Evolutionary conservation across 805 yeast genomes (phyloP).

Genomic region (Pichia manshurica): DNA sequence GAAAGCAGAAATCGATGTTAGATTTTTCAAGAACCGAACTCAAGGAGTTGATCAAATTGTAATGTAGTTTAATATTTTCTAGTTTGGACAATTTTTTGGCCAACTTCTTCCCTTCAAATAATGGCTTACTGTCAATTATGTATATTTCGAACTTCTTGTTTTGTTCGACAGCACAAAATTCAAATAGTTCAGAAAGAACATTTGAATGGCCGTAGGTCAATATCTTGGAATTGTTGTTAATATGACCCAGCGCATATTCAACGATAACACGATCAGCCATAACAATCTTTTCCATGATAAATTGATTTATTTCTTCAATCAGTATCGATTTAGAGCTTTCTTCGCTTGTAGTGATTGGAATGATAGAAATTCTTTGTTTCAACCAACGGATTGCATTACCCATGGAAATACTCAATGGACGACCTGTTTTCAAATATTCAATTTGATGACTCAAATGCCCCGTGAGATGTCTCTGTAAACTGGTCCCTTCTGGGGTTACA

Average conservation of each 20-base stretch:
- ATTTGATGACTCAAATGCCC: conserved; percentile 87
- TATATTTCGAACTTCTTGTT: conserved; percentile 69
- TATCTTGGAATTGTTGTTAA: conserved; percentile 69
- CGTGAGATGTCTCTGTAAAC: conserved; percentile 82
- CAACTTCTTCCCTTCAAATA: conserved; percentile 84
- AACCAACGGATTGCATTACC: conserved; percentile 97
- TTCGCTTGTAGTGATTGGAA: conserved; percentile 68
- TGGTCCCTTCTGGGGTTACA: conserved; percentile 76
- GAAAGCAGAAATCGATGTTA: conserved; percentile 82
- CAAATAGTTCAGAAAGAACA: conserved; percentile 70
- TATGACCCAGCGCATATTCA: conserved; percentile 71
- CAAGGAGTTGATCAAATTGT: conserved; percentile 72
- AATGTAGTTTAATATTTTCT: conserved; percentile 65
- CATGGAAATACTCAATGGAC: conserved; percentile 91
- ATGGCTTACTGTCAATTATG: conserved; percentile 88
- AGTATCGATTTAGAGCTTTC: conserved; percentile 61
- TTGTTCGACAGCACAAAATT: conserved; percentile 57
- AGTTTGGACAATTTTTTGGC: conserved; percentile 54
- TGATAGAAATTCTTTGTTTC: conserved; percentile 83
- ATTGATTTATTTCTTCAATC: conserved; percentile 65
- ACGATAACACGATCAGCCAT: conserved; percentile 79
- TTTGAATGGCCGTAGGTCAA: conserved; percentile 85
- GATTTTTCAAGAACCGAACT: conserved; percentile 62
- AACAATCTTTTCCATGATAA: conserved; percentile 78
- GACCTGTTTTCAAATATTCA: conserved; percentile 81